phyloP scores from a whole-genome alignment of 1,284 basidiomycete genomes.

The Puccinia triticina region DNA sequence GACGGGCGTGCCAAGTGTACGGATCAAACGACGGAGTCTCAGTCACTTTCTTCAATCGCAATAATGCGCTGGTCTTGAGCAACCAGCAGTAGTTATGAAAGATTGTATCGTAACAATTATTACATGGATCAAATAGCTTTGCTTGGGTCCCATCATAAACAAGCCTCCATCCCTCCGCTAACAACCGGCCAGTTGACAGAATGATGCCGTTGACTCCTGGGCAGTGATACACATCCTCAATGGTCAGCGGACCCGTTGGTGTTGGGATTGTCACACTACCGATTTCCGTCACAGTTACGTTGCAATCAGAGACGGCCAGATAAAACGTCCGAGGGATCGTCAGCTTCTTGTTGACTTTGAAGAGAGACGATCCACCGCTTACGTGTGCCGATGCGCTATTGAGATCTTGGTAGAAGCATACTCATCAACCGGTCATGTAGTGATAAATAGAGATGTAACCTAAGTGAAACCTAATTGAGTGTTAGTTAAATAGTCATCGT shows the following conservation, averaged over 20 bases:
- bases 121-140: background rate
- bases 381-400: slow-evolving; percentile 10
- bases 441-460: too few relatives aligned
- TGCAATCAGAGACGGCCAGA: background rate
- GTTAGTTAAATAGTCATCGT: too few relatives aligned
- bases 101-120: background rate
- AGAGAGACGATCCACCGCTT: too few relatives aligned
- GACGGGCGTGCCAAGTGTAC: background rate
- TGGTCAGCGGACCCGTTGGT: background rate
- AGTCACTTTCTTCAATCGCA: background rate
- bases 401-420: too few relatives aligned
- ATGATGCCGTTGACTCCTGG: background rate
- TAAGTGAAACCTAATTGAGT: too few relatives aligned
- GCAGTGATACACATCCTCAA: background rate
- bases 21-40: background rate
- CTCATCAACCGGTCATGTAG: too few relatives aligned
- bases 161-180: background rate
- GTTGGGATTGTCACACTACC: slow-evolving; percentile 4
- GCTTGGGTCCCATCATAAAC: background rate
- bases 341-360: too few relatives aligned
- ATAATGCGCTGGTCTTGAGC: background rate
- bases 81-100: slow-evolving; percentile 13
- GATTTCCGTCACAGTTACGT: background rate
- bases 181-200: background rate
- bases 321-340: background rate